Percentiles rank a stretch among this genome's conserved stretches.
These are phyloP conservation scores for Pascua sp. DNA, from an alignment of 1,284 basidiomycete species.

Conservation along the genomic window DNA sequence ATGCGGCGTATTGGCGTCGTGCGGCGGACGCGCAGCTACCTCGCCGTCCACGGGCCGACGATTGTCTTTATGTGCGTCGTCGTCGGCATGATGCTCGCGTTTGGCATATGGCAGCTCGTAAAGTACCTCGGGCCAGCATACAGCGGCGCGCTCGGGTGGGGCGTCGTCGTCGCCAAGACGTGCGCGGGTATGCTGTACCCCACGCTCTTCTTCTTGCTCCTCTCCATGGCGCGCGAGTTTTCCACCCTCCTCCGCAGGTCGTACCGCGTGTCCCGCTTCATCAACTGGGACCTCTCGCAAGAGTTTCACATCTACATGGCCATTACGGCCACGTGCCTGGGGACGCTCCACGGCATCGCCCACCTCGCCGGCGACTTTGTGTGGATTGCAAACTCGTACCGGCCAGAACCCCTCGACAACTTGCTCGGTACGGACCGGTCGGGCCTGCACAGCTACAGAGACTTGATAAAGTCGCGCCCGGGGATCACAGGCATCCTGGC, in stretches of 20 bases:
- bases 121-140: conserved; percentile 27
- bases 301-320: conserved; percentile 31
- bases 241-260: conserved; percentile 27
- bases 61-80: conserved; percentile 27
- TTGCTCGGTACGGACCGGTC: conserved; percentile 13
- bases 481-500: conserved; percentile 25
- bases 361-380: conserved; percentile 29
- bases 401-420: conserved; percentile 15
- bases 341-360: conserved; percentile 29
- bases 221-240: conserved; percentile 29
- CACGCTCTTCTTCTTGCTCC: conserved; percentile 30
- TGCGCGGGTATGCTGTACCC: conserved; percentile 29
- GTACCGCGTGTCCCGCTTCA: conserved; percentile 23
- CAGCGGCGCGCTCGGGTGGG: conserved; percentile 29
- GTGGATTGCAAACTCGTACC: conserved; percentile 19
- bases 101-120: conserved; percentile 30
- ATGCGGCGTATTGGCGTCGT: conserved; percentile 10
- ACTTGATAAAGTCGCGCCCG: conserved; percentile 17
- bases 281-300: conserved; percentile 35
- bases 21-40: conserved; percentile 22
- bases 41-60: conserved; percentile 27
- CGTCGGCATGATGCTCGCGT: conserved; percentile 21
- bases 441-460: conserved; percentile 16
- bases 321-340: conserved; percentile 19
- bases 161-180: conserved; percentile 32